Evolutionary conservation across 2,329 filamentous ascomycete genomes (phyloP), one percentile per base, ranked within the genome.

Genomic region (Myrmaecium sp.): DNA sequence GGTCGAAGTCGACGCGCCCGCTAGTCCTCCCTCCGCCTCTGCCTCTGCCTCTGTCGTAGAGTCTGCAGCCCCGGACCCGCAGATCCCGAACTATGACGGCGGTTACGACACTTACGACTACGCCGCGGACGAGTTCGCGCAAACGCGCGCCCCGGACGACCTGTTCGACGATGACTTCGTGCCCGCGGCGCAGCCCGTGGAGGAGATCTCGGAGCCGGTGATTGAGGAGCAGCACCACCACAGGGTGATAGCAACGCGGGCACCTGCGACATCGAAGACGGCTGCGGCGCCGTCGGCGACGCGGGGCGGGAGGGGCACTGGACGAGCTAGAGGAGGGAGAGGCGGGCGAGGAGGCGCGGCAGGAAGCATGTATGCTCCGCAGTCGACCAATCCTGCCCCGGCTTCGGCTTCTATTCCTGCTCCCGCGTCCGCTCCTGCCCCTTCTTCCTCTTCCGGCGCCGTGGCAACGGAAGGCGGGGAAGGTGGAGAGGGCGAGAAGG

Each of bases 81-180:
- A n/a, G n/a, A n/a, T n/a, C n/a, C n/a, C n/a, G n/a, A n/a, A n/a
- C n/a, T n/a, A n/a, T n/a, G n/a, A n/a, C n/a, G n/a, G n/a, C n/a
- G n/a, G n/a, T n/a, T n/a, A n/a, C n/a, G n/a, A n/a, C n/a, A n/a
- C 42, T 2, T 45, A 46, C 32, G 42, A 47, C 32, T 31, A 41
- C n/a, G 37, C 38, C 7, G 37, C 49, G 9, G 57, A 60, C 29
- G 52, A 59, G 14, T 58, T 59, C 25, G 58, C 59, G 38, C 58
- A 61, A 30, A 58, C 60, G 1, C 55, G 58, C n/a, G 51, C 54
- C 20, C 55, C 57, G 21, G 59, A 63, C 32, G 58, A 63, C 33
- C 46, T 62, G 4, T 62, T 62, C 42, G 58, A 57, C 38, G 58
- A 63, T 29, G 59, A 62, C 38, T 60, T 62, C 34, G 59, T 49